Base-by-base conservation (phyloP, 208 protist genomes). In the Leishmania turanica region DNA sequence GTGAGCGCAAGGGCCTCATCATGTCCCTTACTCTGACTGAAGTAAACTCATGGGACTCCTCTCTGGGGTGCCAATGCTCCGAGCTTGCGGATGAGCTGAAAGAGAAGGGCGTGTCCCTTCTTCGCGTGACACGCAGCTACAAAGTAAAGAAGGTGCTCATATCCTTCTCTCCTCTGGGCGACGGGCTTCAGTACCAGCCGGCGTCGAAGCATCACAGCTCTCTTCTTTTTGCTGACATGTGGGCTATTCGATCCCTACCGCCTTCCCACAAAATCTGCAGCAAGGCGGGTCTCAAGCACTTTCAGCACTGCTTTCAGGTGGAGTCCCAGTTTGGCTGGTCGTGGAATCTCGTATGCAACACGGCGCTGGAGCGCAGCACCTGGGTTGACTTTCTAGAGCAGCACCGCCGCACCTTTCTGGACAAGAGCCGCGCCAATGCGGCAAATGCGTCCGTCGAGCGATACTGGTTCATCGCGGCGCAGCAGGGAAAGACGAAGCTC, bases 161-260 rank as follows among this genome's bases (percentile, higher is more conserved):
- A 3, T 66, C 51, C 49, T 77, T 80, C 13, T 77, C 76, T 7
- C 66, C 78, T 42, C 45, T 84, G 70, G 75, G 60, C 31, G 76
- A 84, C n/a, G 81, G 81, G 0, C 60, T 84, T 56, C 81, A 84
- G 75, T 84, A 74, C 60, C 31, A 65, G 8, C 81, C 81, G 15
- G 81, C 81, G 6, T 80, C 81, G 5, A 60, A 60, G 54, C 78
- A 66, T 42, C 81, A 77, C 76, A 84, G 76, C 51, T 80, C 70
- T 40, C 62, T 93, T 31, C 80, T 90, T 15, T 91, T 93, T 62
- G 54, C 66, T 7, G 89, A 93, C 72, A 77, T 93, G 77, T 69
- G 74, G 31, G 83, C 84, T 2, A 76, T 91, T 51, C 78, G 60
- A 34, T 72, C 78, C 42, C 69, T 89, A 34, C 66, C 80, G 3